Evolutionary conservation across 2,329 filamentous ascomycete genomes (phyloP).

Genomic region (Aspergillus quadrilineatus): DNA sequence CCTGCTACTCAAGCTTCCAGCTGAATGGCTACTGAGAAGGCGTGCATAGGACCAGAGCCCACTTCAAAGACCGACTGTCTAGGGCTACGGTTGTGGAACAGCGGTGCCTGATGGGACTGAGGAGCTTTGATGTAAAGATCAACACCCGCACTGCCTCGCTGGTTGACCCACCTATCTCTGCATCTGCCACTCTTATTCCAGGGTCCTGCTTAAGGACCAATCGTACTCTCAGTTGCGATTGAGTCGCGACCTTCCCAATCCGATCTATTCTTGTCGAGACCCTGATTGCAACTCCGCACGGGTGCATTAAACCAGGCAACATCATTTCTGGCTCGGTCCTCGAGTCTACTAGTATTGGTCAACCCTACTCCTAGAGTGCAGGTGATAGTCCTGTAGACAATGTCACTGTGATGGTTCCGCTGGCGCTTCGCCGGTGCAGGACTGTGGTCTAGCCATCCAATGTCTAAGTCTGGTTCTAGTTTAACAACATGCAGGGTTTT

Average conservation of each 20-base stretch:
- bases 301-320: constrained; percentile 2
- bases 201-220: background rate
- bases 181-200: background rate
- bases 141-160: background rate
- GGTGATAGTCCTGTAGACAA: background rate
- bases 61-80: background rate
- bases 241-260: background rate
- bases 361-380: too few species aligned
- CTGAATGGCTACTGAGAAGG: background rate
- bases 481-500: background rate
- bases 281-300: background rate
- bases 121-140: background rate
- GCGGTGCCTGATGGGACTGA: background rate
- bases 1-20: background rate
- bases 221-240: background rate
- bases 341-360: background rate
- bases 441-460: background rate
- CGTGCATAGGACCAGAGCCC: background rate
- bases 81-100: background rate
- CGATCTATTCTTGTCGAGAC: constrained; percentile 7
- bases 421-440: background rate
- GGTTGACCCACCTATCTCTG: background rate
- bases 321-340: background rate
- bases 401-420: background rate
- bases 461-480: background rate